Percentiles rank a stretch among this genome's conserved stretches.
phyloP scores from a whole-genome alignment of 2,329 filamentous ascomycete species.

The Cordyceps cicadae region DNA sequence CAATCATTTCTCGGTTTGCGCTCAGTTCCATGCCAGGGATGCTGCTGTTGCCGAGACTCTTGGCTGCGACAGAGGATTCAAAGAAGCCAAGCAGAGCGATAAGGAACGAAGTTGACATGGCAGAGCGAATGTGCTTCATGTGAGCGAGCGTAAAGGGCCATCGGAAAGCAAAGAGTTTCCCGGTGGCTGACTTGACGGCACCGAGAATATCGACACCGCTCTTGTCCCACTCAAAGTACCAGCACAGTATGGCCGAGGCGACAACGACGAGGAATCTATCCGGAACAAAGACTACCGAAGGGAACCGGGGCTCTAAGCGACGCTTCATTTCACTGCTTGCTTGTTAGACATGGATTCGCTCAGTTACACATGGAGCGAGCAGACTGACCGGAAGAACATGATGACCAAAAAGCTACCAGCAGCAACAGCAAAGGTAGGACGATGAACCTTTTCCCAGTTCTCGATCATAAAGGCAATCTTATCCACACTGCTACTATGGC shows the following conservation, averaged over 20 bases:
- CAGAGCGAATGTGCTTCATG: conserved; percentile 74
- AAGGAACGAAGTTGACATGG: conserved; percentile 84
- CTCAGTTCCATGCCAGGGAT: conserved; percentile 77
- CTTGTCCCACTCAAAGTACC: conserved; percentile 66
- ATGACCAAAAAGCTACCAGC: conserved; percentile 76
- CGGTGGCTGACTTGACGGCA: conserved; percentile 63
- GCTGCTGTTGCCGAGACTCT: conserved; percentile 64
- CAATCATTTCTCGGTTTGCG: conserved; percentile 87
- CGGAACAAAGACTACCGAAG: conserved; percentile 76
- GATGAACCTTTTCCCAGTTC: conserved; percentile 59
- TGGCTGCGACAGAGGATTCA: conserved; percentile 91
- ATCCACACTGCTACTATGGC: conserved; percentile 77
- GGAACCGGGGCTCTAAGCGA: conserved; percentile 68
- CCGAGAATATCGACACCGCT: conserved; percentile 79
- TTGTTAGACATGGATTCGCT: background rate
- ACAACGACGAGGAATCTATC: conserved; percentile 89
- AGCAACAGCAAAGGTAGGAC: conserved; percentile 67
- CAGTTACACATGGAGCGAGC: background rate
- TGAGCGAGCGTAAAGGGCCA: conserved; percentile 75
- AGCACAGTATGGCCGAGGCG: conserved; percentile 71
- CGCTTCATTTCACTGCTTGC: conserved; percentile 65
- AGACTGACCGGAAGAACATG: conserved; percentile 71
- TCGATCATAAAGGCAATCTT: conserved; percentile 73
- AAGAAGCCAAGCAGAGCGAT: conserved; percentile 97
- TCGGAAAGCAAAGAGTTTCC: conserved; percentile 67